phyloP scores from a whole-genome alignment of 176 grass and related monocot genomes.

The Triticum monococcum region DNA sequence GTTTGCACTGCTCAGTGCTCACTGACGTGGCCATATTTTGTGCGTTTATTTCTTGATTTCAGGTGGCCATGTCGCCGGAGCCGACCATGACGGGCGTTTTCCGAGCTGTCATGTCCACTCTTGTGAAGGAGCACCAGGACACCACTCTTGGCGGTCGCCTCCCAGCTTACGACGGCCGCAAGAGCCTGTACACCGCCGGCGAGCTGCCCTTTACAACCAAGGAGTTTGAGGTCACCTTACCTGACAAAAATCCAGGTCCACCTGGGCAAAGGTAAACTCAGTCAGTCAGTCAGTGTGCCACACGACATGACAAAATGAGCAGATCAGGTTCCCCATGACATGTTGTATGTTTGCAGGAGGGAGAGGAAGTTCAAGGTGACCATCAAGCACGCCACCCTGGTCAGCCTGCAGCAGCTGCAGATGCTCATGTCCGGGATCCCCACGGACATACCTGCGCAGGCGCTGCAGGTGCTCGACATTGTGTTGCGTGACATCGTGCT shows the following conservation, averaged over 20 bases:
- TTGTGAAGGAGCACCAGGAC: conserved; percentile 34
- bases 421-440: conserved; percentile 43
- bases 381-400: conserved; percentile 35
- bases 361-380: conserved; percentile 46
- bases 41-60: background rate
- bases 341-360: conserved; percentile 4
- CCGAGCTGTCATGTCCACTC: conserved; percentile 38
- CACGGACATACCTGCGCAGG: conserved; percentile 36
- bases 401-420: conserved; percentile 42
- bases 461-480: conserved; percentile 54
- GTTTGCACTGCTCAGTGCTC: background rate
- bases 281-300: background rate
- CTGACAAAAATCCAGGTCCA: background rate
- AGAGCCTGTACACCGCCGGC: conserved; percentile 58
- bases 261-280: conserved; percentile 7
- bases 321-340: background rate
- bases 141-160: conserved; percentile 38
- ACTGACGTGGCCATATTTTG: background rate
- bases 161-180: conserved; percentile 60
- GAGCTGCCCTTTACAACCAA: conserved; percentile 37
- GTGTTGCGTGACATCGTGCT: conserved; percentile 47
- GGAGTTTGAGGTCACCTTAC: conserved; percentile 41
- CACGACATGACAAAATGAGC: background rate
- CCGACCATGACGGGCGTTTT: conserved; percentile 3
- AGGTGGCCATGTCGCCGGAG: conserved; percentile 57